Percentiles rank a stretch among this genome's conserved stretches.
phyloP scores from a whole-genome alignment of 768 basidiomycete species.

The Amanita jacksonii region DNA sequence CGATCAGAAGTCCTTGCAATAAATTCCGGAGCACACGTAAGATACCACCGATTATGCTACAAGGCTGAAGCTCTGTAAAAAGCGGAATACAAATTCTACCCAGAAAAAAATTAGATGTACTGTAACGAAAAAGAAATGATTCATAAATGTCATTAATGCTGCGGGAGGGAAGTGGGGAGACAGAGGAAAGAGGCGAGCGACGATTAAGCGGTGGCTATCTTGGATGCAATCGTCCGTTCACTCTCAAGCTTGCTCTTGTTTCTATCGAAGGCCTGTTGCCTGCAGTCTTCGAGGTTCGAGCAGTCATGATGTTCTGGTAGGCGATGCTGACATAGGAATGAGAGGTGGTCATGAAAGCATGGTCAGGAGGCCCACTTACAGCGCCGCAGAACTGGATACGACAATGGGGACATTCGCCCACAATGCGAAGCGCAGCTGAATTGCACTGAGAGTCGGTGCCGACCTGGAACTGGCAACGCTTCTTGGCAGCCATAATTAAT shows the following conservation, averaged over 20 bases:
- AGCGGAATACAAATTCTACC: too few species aligned
- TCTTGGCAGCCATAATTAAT: constrained; percentile 68
- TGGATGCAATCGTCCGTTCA: constrained; percentile 78
- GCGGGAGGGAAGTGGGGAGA: background rate
- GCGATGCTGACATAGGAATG: constrained; percentile 49
- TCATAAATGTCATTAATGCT: constrained; percentile 1
- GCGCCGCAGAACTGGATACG: constrained; percentile 65
- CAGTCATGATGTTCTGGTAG: constrained; percentile 86
- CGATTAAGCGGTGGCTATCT: constrained; percentile 70
- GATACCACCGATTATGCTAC: too few species aligned
- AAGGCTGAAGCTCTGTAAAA: too few species aligned
- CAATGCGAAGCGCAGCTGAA: constrained; percentile 72
- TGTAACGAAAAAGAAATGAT: background rate
- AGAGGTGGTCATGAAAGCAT: constrained; percentile 11
- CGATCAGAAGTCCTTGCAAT: too few species aligned
- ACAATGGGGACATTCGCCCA: constrained; percentile 81
- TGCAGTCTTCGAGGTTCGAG: constrained; percentile 73
- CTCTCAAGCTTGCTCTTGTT: constrained; percentile 85
- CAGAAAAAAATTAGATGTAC: constrained; percentile 2
- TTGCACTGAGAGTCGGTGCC: constrained; percentile 52
- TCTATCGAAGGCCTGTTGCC: constrained; percentile 78
- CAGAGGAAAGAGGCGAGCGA: background rate
- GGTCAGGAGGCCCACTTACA: constrained; percentile 37
- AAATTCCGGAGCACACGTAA: too few species aligned
- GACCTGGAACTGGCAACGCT: constrained; percentile 68